Base-by-base conservation (phyloP, 2,329 filamentous ascomycete genomes). In the Fusarium sp. region DNA sequence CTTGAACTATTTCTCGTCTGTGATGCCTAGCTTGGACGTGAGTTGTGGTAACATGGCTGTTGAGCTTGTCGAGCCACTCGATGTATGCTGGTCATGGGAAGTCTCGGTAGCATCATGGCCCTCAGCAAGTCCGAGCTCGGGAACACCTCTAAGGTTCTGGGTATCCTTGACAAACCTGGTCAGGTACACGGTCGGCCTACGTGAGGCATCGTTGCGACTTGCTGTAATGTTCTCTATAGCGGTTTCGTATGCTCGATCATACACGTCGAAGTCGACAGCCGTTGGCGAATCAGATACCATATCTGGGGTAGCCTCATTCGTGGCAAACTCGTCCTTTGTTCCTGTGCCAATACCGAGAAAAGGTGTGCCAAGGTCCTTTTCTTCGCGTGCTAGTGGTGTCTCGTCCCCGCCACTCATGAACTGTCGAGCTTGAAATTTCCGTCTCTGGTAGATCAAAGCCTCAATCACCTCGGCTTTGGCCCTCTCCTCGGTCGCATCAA, bases 241-340 rank as follows among this genome's bases (percentile, higher is more conserved):
- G 17, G 72, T 71, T 70, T 91, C 87, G 72, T 96, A 97, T 1
- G 94, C 94, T 1, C 84, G 86, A 73, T 96, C 92, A 73, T 97
- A 97, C 54, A 98, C 89, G 71, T 95, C 88, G 67, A 92, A 92
- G 57, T 96, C 92, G 6, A 91, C 90, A 2, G 88, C 89, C 0
- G 89, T 89, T 3, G 94, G 94, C 2, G 91, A 96, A 75, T 97
- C 93, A 27, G 91, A 91, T 36, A 97, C 88, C 5, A 89, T 73
- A 19, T 82, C 75, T 3, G 75, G 75, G 13, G 75, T 76, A 9
- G 72, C 66, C 21, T 76, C 72, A 50, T 77, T 75, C 36, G 70
- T 72, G 41, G 72, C 70, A 65, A 80, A 80, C 15, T 79, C 79
- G 57, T 84, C 79, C 23, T 75, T 72, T 3, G 82, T 80, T 39